phyloP scores from a whole-genome alignment of 1,139 yeast genomes.

The Protomyces gravidus region DNA sequence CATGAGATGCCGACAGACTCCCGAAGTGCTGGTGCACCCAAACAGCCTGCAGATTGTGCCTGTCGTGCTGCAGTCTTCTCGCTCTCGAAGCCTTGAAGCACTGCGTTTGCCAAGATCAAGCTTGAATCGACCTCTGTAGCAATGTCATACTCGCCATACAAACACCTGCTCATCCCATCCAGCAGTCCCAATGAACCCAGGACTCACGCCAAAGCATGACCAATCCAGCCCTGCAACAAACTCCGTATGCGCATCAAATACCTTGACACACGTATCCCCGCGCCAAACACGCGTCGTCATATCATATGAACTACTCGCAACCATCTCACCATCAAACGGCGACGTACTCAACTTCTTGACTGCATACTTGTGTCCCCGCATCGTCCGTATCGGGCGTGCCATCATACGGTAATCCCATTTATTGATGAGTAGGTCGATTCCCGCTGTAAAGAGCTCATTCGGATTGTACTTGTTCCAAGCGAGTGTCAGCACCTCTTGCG shows the following conservation, averaged over 20 bases:
- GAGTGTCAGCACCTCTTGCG: conserved; percentile 71
- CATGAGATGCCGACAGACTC: too few species aligned
- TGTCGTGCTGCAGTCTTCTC: too few species aligned
- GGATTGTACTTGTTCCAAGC: conserved; percentile 90
- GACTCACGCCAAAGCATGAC: conserved; percentile 85
- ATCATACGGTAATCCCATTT: conserved; percentile 86
- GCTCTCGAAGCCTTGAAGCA: too few species aligned
- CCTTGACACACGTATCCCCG: conserved; percentile 49
- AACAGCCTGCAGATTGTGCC: too few species aligned
- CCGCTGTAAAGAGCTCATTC: conserved; percentile 74
- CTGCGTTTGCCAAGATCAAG: too few species aligned
- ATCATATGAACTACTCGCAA: conserved; percentile 79
- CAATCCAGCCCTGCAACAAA: conserved; percentile 95
- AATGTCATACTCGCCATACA: conserved; percentile 67
- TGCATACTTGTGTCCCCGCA: conserved; percentile 86
- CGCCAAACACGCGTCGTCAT: conserved; percentile 88
- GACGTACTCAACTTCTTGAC: conserved; percentile 81
- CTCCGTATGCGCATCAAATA: conserved; percentile 72
- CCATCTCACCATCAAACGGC: conserved; percentile 70
- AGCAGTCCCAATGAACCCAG: conserved; percentile 90
- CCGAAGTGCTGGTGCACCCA: too few species aligned
- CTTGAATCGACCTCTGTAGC: too few species aligned
- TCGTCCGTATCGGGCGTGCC: conserved; percentile 61
- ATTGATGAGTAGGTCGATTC: conserved; percentile 78
- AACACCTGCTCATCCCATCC: conserved; percentile 97